Evolutionary conservation across 257 asterid genomes (phyloP), one percentile per base, ranked within the genome.

Genomic region (Plectranthus barbatus): DNA sequence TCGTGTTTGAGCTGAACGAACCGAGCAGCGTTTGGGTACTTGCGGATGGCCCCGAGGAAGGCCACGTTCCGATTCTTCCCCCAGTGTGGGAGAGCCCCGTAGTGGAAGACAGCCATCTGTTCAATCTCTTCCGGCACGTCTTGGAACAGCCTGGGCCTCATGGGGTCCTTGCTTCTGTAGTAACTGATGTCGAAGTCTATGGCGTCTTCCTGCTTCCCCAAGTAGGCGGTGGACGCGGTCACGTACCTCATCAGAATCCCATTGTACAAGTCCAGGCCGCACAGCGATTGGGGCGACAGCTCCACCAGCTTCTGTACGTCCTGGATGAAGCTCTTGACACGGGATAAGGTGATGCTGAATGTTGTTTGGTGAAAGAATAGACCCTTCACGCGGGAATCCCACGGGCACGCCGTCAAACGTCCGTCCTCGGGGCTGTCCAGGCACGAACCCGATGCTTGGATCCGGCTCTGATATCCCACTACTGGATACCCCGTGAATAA

Each of bases 1-100:
- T 2, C 37, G 0, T 40, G 29, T 53, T 72, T 84, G 2, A 82
- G 68, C 61, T 72, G 48, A 9, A 84, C 40, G n/a, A 86, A 86
- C 29, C 65, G 39, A 0, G 5, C 17, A 0, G 67, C 76, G 3
- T 60, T 72, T n/a, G 47, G 66, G 7, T 70, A 82, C 79, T 84
- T 86, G 1, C n/a, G 9, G 11, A 80, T 77, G 3, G 74, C 92
- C 36, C 82, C 86, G 3, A 21, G 29, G 53, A 86, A 84, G 0
- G 80, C 90, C 20, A 86, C 72, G n/a, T 84, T 80, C 18, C 92
- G 51, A 56, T 86, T 84, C 80, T 86, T 84, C 13, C 90, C 95
- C 95, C 95, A 86, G 0, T 84, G 95, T 0, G 92, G 92, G 64
- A 80, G 56, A 3, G 80, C 92, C 0, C 62, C 71, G 62, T 86